A percentile compares a stretch with the other conserved stretches of the same genome.
These are phyloP conservation scores for Alternaria arbusti DNA, from an alignment of 2,329 filamentous ascomycete genomes.

Conservation along the genomic window DNA sequence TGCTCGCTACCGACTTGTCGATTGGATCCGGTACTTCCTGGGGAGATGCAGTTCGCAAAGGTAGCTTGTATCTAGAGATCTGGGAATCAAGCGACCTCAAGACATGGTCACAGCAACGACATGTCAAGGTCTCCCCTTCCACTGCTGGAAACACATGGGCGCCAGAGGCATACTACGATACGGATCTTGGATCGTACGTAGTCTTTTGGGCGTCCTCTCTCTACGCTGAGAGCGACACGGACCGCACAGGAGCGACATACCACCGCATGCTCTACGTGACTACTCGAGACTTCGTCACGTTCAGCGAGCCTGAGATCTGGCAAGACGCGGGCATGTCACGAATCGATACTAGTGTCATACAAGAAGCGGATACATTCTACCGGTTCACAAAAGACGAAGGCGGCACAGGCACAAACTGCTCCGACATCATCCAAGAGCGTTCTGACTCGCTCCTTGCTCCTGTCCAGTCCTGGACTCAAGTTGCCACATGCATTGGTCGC, in stretches of 20 bases:
- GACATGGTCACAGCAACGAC: slow-evolving; percentile 60
- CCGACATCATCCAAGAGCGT: slow-evolving; percentile 62
- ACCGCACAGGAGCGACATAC: slow-evolving; percentile 54
- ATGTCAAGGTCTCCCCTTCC: slow-evolving; percentile 57
- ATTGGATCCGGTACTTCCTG: slow-evolving; percentile 63
- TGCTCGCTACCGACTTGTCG: slow-evolving; percentile 61
- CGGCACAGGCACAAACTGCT: slow-evolving; percentile 57
- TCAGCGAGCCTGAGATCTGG: slow-evolving; percentile 57
- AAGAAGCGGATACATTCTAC: slow-evolving; percentile 53
- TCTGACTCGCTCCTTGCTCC: slow-evolving; percentile 52
- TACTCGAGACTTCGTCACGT: slow-evolving; percentile 59
- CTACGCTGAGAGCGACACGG: slow-evolving; percentile 51
- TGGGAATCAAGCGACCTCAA: slow-evolving; percentile 61
- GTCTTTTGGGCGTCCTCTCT: slow-evolving; percentile 58
- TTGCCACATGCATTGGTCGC: slow-evolving; percentile 58
- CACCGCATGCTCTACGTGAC: slow-evolving; percentile 62
- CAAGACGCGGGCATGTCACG: slow-evolving; percentile 60
- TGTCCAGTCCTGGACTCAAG: slow-evolving; percentile 53
- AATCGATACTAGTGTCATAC: slow-evolving; percentile 61
- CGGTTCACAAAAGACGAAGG: slow-evolving; percentile 65
- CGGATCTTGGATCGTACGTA: slow-evolving; percentile 51
- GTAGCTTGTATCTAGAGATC: slow-evolving; percentile 60
- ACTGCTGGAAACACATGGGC: slow-evolving; percentile 63
- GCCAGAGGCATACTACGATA: slow-evolving; percentile 60
- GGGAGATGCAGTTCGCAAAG: slow-evolving; percentile 55